Evolutionary conservation across 805 yeast species (phyloP).

Genomic region (Wickerhamiella azyma): DNA sequence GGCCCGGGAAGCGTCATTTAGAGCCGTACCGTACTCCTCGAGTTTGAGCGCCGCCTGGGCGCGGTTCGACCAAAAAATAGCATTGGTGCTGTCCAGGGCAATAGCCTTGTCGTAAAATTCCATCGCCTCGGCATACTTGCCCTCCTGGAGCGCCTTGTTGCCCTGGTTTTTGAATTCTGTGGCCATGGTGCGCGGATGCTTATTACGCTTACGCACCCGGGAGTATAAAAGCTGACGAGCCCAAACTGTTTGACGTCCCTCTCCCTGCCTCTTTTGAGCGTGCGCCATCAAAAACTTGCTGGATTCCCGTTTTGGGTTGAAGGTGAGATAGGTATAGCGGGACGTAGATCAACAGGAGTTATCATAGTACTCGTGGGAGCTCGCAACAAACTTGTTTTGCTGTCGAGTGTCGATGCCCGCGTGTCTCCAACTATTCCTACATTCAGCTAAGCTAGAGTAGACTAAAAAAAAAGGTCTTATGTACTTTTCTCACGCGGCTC

Average conservation of each 20-base stretch:
- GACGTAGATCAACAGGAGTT: constrained; percentile 8
- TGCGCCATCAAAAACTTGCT: not conserved
- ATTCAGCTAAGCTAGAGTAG: not conserved
- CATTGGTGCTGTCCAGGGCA: constrained; percentile 40
- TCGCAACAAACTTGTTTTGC: too few species aligned
- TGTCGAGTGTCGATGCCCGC: constrained; percentile 3
- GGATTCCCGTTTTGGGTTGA: constrained; percentile 10
- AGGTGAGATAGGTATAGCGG: not conserved
- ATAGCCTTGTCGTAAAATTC: constrained; percentile 61
- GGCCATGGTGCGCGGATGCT: too few species aligned
- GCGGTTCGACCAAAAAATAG: constrained; percentile 67
- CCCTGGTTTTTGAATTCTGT: constrained; percentile 45
- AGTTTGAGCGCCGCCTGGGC: constrained; percentile 79
- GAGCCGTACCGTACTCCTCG: constrained; percentile 78
- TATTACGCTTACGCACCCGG: not conserved
- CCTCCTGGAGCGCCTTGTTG: constrained; percentile 46
- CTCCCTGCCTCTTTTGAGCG: not conserved
- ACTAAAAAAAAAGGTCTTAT: too few species aligned
- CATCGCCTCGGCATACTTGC: constrained; percentile 49
- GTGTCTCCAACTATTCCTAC: constrained; percentile 12
- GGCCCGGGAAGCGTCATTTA: constrained; percentile 63
- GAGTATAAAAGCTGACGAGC: not conserved
- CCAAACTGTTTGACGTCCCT: not conserved
- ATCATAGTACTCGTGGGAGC: constrained; percentile 10
- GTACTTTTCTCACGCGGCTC: not conserved